Evolutionary conservation across 495 filamentous ascomycete genomes (phyloP), one percentile per base, ranked within the genome.

Genomic region (Aspergillus kassunensis): DNA sequence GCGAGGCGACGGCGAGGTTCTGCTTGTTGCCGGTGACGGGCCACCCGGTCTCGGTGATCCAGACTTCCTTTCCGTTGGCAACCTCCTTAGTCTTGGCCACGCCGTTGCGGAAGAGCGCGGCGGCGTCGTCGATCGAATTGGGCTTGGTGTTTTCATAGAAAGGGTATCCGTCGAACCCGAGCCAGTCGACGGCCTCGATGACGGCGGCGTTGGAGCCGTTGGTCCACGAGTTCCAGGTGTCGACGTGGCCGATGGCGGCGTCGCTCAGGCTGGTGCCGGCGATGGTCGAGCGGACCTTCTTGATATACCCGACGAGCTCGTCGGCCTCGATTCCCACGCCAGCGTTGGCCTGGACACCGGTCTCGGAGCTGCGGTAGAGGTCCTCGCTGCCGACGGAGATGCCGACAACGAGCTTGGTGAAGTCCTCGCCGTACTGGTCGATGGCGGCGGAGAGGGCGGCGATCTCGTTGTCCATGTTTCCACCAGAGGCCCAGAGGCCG

Each of bases 321-420:
- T 75, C 71, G 9, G 89, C 83, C 24, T 74, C 68, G 21, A 79
- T 71, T 51, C 86, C 86, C 49, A 73, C 53, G 37, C 83, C 85
- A 23, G 76, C 79, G 7, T 73, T 55, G 65, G 71, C 71, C 57
- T 67, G 44, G 52, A 72, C 72, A 39, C 79, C 81, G 4, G 65
- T 79, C 20, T 79, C 76, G 2, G 85, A 86, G 75, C 78, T 80
- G 51, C 91, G 85, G 81, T 97, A 96, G 4, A 96, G 77, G 68
- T 95, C 88, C 79, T 96, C 91, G 65, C 82, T 88, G 51, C 90
- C 91, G 48, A 96, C 89, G 4, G 91, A 91, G 74, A 96, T 91
- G 70, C 89, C 91, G 48, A 78, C 85, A 29, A 95, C 80, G 36
- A 87, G 72, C 50, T 75, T 67, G 56, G 76, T 70, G 64, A 95